A percentile compares a stretch with the other conserved stretches of the same genome.
Evolutionary conservation across 2,329 filamentous ascomycete species (phyloP).

Genomic region (Fusarium verticillioides): DNA sequence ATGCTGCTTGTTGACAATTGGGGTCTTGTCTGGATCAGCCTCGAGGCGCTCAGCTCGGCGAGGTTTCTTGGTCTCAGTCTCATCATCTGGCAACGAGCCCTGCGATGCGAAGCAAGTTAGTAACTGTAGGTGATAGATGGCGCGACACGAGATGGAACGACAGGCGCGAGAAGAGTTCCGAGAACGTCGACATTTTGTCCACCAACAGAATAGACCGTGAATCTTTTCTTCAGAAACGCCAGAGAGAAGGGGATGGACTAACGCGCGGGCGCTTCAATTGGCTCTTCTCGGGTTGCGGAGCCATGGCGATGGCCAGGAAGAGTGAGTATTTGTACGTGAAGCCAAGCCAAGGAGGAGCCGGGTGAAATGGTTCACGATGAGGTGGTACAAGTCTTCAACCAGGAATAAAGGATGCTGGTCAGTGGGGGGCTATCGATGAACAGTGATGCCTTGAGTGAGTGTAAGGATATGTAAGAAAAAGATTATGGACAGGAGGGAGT

Average conservation of each 20-base stretch:
- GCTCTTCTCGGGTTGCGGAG: slow-evolving; percentile 77
- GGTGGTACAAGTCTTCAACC: slow-evolving; percentile 3
- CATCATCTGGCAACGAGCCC: slow-evolving; percentile 73
- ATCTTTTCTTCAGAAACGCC: slow-evolving; percentile 1
- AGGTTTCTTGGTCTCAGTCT: slow-evolving; percentile 81
- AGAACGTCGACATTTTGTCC: slow-evolving; percentile 6
- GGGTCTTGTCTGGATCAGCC: slow-evolving; percentile 66
- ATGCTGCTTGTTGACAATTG: slow-evolving; percentile 71
- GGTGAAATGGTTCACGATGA: slow-evolving; percentile 29
- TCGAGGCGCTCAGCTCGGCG: slow-evolving; percentile 80
- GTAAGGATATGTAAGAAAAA: slow-evolving; percentile 9
- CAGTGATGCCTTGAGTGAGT: slow-evolving; percentile 40
- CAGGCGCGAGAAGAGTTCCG: slow-evolving; percentile 10
- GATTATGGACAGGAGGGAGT: slow-evolving; percentile 22
- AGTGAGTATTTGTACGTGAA: slow-evolving; percentile 21
- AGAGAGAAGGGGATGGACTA: slow-evolving; percentile 51
- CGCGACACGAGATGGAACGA: slow-evolving; percentile 19
- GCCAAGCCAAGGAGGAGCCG: slow-evolving; percentile 28
- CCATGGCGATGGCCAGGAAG: slow-evolving; percentile 56
- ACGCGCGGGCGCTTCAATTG: slow-evolving; percentile 86
- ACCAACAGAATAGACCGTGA: neutral
- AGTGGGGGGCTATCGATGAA: slow-evolving; percentile 22
- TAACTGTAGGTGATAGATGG: slow-evolving; percentile 4
- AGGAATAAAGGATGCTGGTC: slow-evolving; percentile 6
- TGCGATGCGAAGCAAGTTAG: slow-evolving; percentile 52